A percentile compares a stretch with the other conserved stretches of the same genome.
Evolutionary conservation across 1,139 yeast species (phyloP).

Genomic region (Pichia sp.): DNA sequence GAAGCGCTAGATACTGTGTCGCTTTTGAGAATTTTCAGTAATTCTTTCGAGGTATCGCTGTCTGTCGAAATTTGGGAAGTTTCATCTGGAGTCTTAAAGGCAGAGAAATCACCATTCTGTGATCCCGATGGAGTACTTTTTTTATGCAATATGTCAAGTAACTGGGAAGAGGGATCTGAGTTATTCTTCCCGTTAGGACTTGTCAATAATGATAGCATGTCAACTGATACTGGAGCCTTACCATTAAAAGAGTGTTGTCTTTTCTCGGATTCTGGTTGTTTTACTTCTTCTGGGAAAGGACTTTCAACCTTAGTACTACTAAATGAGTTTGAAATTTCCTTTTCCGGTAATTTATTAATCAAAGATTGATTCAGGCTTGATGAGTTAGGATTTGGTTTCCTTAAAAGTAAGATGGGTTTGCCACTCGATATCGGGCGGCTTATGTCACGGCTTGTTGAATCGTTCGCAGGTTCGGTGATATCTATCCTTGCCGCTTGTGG

Average conservation of each 20-base stretch:
- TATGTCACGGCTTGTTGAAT: conserved; percentile 11
- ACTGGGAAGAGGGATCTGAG: conserved; percentile 16
- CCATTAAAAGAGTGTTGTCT: conserved; percentile 3
- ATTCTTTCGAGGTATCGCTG: conserved; percentile 3
- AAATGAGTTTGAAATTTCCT: neutral
- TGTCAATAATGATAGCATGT: conserved; percentile 13
- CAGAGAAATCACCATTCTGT: neutral
- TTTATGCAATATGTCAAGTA: conserved; percentile 11
- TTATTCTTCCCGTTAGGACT: conserved; percentile 15
- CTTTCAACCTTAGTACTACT: neutral
- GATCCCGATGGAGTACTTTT: neutral
- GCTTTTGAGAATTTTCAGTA: conserved; percentile 11
- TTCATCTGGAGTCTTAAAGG: neutral
- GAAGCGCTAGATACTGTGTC: neutral
- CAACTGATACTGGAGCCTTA: conserved; percentile 8
- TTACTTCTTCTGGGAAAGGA: neutral
- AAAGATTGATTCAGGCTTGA: neutral
- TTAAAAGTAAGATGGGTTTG: conserved; percentile 22
- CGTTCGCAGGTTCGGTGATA: conserved; percentile 24
- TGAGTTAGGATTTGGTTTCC: conserved; percentile 15
- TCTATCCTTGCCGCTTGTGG: conserved; percentile 12
- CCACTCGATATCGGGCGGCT: conserved; percentile 8
- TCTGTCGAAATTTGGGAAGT: neutral
- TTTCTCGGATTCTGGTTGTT: neutral
- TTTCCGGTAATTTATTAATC: neutral